Base-by-base conservation (phyloP, 1,139 yeast genomes). In the Zygosaccharomyces sapae region DNA sequence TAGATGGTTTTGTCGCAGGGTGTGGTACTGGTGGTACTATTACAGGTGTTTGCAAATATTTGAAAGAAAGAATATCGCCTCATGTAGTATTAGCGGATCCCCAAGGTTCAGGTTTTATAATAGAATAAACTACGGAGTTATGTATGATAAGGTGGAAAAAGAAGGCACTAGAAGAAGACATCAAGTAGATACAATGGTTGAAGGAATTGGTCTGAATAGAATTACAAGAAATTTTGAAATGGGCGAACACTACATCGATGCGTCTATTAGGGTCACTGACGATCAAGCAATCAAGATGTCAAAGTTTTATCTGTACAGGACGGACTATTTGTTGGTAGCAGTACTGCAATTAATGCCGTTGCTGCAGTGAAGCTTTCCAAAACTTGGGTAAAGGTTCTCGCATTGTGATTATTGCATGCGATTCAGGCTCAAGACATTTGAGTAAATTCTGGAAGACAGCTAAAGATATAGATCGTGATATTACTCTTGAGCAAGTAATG, bases 81-180 rank as follows among this genome's bases (percentile, higher is more conserved):
- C 70, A 67, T 40, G 75, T 81, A 1, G 73, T 86, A 1, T 70
- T 92, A 33, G 96, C 97, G 0, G 98, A 92, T 65, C 98, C 97
- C 0, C 97, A 88, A 61, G 98, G 98, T 0, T 82, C 94, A 9
- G 98, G 98, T 0, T 76, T 55, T 85, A 76, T 60, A 89, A 92
- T 68, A 72, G 95, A 52, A 79, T 92, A 48, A 87, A 87, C 59
- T 81, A 71, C 60, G 97, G 97, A 1, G 97, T 92, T 5, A 88
- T 92, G 97, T 92, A 87, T 65, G 96, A 90, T 58, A 55, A 73
- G 1, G 90, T 81, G 13, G 98, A 92, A 66, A 81, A 76, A 56
- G 98, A 92, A 68, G 98, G 98, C 0, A 87, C 94, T 0, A 74
- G 97, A 57, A 76, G 97, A 62, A 74, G 98, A 56, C 97, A 92